A percentile compares a stretch with the other conserved stretches of the same genome.
These are phyloP conservation scores for Pyrenophora graminea DNA, from an alignment of 2,329 filamentous ascomycete species.

Conservation along the genomic window DNA sequence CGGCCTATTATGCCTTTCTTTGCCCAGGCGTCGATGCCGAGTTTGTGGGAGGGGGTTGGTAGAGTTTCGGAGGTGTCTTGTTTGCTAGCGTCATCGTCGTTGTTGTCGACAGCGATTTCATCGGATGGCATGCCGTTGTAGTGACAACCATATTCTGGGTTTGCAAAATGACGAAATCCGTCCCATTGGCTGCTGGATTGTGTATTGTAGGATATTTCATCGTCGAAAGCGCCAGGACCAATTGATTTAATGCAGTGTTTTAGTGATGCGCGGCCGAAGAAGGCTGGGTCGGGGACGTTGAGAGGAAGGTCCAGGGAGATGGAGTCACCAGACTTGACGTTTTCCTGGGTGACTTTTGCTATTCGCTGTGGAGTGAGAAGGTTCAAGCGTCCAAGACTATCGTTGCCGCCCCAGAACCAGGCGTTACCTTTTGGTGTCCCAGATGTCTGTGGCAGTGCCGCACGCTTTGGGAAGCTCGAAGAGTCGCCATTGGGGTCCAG, in stretches of 20 bases:
- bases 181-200: conserved; percentile 44
- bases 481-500: conserved; percentile 24
- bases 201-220: conserved; percentile 39
- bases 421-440: conserved; percentile 28
- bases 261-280: conserved; percentile 62
- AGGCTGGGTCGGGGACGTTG: conserved; percentile 57
- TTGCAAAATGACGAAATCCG: conserved; percentile 44
- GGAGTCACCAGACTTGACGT: conserved; percentile 57
- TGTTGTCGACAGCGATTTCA: conserved; percentile 28
- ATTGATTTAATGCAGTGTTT: conserved; percentile 38
- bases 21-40: conserved; percentile 50
- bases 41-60: conserved; percentile 23
- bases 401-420: conserved; percentile 32
- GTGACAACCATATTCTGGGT: conserved; percentile 32
- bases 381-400: conserved; percentile 62
- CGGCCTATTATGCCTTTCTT: conserved; percentile 61
- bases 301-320: conserved; percentile 66
- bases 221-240: conserved; percentile 30
- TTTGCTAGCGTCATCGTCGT: conserved; percentile 23
- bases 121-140: conserved; percentile 39
- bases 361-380: conserved; percentile 61
- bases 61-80: neutral
- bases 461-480: conserved; percentile 26
- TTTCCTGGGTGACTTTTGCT: conserved; percentile 53
- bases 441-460: conserved; percentile 24